Base-by-base conservation (phyloP, 768 basidiomycete genomes). In the Cytidiella melzeri region DNA sequence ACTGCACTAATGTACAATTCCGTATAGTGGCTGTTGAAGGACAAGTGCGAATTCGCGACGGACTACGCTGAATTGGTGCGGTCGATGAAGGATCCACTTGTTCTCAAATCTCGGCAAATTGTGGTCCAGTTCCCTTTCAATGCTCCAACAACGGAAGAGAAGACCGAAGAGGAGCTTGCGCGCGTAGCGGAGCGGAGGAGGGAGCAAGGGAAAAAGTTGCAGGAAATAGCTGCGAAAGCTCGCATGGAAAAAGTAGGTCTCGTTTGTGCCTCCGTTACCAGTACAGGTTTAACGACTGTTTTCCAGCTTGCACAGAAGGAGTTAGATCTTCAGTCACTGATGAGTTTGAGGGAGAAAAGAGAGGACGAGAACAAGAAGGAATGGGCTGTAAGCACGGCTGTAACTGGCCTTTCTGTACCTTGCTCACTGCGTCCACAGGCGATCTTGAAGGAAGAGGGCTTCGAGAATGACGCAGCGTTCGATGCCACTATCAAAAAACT, bases 121-220 rank as follows among this genome's bases (percentile, higher is more conserved):
- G 76, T 94, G 50, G 68, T 96, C 26, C 94, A 97, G 61, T 97
- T 97, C 61, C 94, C 95, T 0, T 97, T 82, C 60, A 68, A 77
- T 0, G 56, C 70, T 12, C 67, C 79, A 44, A 74, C 76, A 1
- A 65, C 74, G 1, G 85, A 90, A 36, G 90, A 92, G 64, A 96
- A 94, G 67, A 86, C 89, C 0, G 91, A 94, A 55, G 95, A 97
- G 58, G 93, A 97, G 61, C 65, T 96, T 0, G 78, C 81, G 3
- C 75, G 81, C 28, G 76, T 83, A 30, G 72, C 84, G 1, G 93
- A 97, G 65, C 84, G 80, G 64, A 70, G 87, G 48, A 83, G 77
- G 61, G 94, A 97, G 65, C 87, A 92, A 59, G 93, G 92, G 0
- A 76, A 80, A 48, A 83, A 90, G 60, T 64, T 99, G 44, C 94